Conservation (phyloP, 2,329 filamentous ascomycete species). For the Paramyrothecium sp. region DNA sequence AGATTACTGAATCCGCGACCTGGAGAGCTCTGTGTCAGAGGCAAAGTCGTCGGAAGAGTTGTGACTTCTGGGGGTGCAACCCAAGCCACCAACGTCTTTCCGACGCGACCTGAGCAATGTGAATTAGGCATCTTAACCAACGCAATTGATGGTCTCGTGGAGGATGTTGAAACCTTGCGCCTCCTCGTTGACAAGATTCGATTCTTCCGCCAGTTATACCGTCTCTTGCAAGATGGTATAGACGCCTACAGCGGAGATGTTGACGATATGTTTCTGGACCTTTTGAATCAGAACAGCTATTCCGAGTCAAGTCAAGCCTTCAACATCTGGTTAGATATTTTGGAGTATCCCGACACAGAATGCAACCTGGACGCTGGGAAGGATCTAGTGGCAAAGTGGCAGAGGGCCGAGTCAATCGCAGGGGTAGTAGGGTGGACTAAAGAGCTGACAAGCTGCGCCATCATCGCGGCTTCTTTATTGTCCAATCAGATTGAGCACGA, state of each 20-base stretch:
- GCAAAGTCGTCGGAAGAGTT: not conserved
- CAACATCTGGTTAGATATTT: not conserved
- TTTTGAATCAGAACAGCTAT: not conserved
- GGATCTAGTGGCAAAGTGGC: not conserved
- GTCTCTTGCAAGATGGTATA: not conserved
- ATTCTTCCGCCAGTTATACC: not conserved
- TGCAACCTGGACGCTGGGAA: not conserved
- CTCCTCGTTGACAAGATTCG: not conserved
- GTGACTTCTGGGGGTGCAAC: not conserved
- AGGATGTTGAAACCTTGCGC: not conserved
- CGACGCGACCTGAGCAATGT: not conserved
- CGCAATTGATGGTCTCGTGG: not conserved
- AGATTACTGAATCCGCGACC: not conserved
- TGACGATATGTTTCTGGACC: not conserved
- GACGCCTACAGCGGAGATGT: not conserved
- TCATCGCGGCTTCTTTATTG: not conserved
- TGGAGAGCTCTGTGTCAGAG: not conserved
- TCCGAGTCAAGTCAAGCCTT: not conserved
- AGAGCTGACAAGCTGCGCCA: not conserved
- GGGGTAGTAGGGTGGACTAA: not conserved
- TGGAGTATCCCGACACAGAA: not conserved
- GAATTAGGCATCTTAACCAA: not conserved
- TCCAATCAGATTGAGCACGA: not conserved
- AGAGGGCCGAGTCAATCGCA: not conserved
- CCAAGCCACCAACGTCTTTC: not conserved